phyloP scores from a whole-genome alignment of 2,329 filamentous ascomycete species.

The Stachybotrys chlorohalonatus region DNA sequence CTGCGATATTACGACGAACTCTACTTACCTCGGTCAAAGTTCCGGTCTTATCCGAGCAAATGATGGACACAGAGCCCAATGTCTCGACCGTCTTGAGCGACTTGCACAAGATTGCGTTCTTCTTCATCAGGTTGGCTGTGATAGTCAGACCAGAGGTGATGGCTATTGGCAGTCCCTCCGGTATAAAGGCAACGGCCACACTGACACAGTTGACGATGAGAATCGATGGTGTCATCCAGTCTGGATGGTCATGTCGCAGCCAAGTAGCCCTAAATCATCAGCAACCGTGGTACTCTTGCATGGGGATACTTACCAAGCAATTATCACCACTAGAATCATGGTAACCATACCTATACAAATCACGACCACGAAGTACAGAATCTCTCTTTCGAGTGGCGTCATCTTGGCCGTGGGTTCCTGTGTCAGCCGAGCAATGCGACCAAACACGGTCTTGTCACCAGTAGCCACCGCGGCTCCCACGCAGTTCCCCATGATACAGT shows the following conservation, averaged over 20 bases:
- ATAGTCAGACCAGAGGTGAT: constrained; percentile 65
- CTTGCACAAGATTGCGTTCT: constrained; percentile 72
- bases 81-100: constrained; percentile 73
- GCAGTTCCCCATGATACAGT: constrained; percentile 61
- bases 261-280: constrained; percentile 50
- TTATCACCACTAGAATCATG: constrained; percentile 55
- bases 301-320: constrained; percentile 47
- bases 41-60: constrained; percentile 72
- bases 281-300: background rate
- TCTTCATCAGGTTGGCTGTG: constrained; percentile 65
- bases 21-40: constrained; percentile 47
- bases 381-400: constrained; percentile 63
- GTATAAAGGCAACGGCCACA: constrained; percentile 67
- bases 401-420: constrained; percentile 58
- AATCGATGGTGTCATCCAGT: constrained; percentile 63
- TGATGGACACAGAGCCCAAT: constrained; percentile 61
- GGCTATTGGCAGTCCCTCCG: constrained; percentile 63
- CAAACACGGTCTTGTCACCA: constrained; percentile 66
- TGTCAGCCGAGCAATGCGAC: constrained; percentile 64
- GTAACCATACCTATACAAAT: constrained; percentile 59
- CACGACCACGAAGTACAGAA: constrained; percentile 62
- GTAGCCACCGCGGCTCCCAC: constrained; percentile 62
- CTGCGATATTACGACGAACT: background rate
- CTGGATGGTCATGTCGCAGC: constrained; percentile 55
- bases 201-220: constrained; percentile 67